A percentile compares a stretch with the other conserved stretches of the same genome.
phyloP scores from a whole-genome alignment of 2,329 filamentous ascomycete species.

The Bipolaris gigantea region DNA sequence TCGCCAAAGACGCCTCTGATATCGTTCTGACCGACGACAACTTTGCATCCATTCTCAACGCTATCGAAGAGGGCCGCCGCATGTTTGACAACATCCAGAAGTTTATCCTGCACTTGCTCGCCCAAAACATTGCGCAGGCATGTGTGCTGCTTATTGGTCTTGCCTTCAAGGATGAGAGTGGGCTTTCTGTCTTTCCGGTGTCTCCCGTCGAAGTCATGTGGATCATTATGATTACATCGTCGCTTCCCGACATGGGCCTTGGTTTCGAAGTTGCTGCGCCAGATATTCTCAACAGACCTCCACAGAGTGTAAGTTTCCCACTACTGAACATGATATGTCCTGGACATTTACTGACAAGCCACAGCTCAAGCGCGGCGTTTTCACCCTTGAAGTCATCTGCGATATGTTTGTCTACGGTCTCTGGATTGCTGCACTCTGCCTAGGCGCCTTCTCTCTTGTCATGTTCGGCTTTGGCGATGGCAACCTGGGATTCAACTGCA shows the following conservation, averaged over 20 bases:
- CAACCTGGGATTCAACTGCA: slow-evolving; percentile 39
- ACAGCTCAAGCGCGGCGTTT: slow-evolving; percentile 43
- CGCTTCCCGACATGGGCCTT: slow-evolving; percentile 75
- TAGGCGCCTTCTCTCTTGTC: slow-evolving; percentile 43
- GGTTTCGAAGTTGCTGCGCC: slow-evolving; percentile 75
- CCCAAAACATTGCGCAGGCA: slow-evolving; percentile 82
- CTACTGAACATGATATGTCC: not conserved
- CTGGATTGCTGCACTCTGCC: slow-evolving; percentile 37
- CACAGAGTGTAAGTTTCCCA: slow-evolving; percentile 53
- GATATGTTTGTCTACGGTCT: slow-evolving; percentile 46
- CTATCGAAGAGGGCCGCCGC: slow-evolving; percentile 78
- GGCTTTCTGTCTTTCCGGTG: slow-evolving; percentile 81
- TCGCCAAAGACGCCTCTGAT: slow-evolving; percentile 78
- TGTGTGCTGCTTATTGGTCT: slow-evolving; percentile 79
- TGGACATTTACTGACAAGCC: not conserved
- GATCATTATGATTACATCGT: slow-evolving; percentile 93
- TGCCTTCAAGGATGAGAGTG: slow-evolving; percentile 71
- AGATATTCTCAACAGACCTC: slow-evolving; percentile 79
- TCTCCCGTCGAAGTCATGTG: slow-evolving; percentile 85
- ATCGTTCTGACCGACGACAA: slow-evolving; percentile 89
- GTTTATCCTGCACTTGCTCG: slow-evolving; percentile 75
- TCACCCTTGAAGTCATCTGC: slow-evolving; percentile 43
- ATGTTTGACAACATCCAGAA: slow-evolving; percentile 92
- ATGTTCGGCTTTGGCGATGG: slow-evolving; percentile 41
- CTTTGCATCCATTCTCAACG: slow-evolving; percentile 82